Base-by-base conservation (phyloP, 208 protist genomes). In the Trypanosoma vivax region DNA sequence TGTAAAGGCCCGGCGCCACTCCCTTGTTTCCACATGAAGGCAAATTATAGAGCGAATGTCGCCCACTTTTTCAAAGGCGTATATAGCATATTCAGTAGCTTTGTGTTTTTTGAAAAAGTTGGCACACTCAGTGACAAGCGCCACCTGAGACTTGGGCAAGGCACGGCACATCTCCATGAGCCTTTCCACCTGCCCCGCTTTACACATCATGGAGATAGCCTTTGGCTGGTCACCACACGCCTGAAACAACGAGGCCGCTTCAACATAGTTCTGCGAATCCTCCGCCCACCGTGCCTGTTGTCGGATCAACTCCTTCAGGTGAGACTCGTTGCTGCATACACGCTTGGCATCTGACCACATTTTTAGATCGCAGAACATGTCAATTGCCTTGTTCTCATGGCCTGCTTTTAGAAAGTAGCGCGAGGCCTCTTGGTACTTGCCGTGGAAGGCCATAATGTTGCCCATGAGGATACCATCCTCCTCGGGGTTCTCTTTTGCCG, bases 331-430 rank as follows among this genome's bases (percentile, higher is more conserved):
- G n/a, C 66, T 79, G 69, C 90, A 92, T n/a, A 96, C 65, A 50
- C 81, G 75, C 51, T 83, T 82, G 21, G 95, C 95, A 31, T 96
- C 80, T 30, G 88, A 73, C 89, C 93, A 97, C 85, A 95, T 88
- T 50, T 96, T 94, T 34, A 98, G 53, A 68, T 98, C 94, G 43
- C 82, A 92, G 72, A 84, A 97, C 91, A 98, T 97, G 30, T 97
- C 88, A 71, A 97, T 90, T 40, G 89, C 89, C 33, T 68, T 56
- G 33, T 83, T 57, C 50, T 90, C 73, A 48, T 78, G 41, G 39
- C 79, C 86, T 18, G 61, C 58, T 65, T 95, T 92, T 34, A 91
- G 53, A 61, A 94, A 97, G 47, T 91, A 67, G 45, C 79, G 61
- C 0, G 94, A 79, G 0, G 94, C 94, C 16, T 97, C 90, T 16